Evolutionary conservation across 768 basidiomycete genomes (phyloP).

Genomic region (Mycena kentingensis): DNA sequence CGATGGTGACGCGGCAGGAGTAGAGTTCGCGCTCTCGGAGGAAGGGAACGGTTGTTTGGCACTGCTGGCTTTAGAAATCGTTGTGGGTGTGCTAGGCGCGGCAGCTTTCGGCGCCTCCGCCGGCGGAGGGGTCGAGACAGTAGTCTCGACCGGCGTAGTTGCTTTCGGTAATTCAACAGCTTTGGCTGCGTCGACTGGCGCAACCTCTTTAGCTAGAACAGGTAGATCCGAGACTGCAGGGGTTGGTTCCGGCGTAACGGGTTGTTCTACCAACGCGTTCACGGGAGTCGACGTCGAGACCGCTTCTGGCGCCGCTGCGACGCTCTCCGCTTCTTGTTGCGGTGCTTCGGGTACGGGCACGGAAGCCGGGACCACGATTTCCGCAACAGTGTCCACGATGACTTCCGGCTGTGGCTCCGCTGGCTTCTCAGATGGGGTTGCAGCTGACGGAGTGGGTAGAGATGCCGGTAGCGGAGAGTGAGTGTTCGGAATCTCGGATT

Average conservation of each 20-base stretch:
- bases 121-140: neutral
- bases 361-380: neutral
- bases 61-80: constrained; percentile 20
- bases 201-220: neutral
- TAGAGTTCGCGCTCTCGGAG: constrained; percentile 19
- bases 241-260: too few relatives aligned
- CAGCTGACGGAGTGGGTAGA: neutral
- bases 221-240: neutral
- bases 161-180: neutral
- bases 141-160: neutral
- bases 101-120: neutral
- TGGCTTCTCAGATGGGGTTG: too few relatives aligned
- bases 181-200: neutral
- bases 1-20: constrained; percentile 33
- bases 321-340: neutral
- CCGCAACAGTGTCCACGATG: neutral
- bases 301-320: neutral
- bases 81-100: constrained; percentile 24
- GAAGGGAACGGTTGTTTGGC: constrained; percentile 31
- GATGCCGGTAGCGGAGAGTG: neutral
- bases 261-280: too few relatives aligned
- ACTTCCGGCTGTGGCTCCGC: too few relatives aligned
- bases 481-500: too few relatives aligned
- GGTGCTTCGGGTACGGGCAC: neutral
- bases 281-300: too few relatives aligned